phyloP scores from a whole-genome alignment of 495 filamentous ascomycete species.

The Penicillium pancosmium region DNA sequence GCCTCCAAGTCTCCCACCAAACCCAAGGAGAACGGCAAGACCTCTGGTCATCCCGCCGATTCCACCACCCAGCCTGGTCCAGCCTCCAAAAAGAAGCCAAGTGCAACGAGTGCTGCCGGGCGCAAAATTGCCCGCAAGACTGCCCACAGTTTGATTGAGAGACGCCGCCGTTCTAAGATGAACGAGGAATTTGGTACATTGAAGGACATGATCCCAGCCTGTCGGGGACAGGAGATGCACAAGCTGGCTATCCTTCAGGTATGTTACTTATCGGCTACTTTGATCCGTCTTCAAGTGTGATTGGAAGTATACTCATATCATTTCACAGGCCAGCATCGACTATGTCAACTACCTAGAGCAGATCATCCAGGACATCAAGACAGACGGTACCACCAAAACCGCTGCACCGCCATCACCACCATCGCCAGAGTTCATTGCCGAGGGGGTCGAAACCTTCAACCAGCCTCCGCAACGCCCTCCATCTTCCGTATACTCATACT shows the following conservation, averaged over 20 bases:
- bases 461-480: conserved; percentile 17
- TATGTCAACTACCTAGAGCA: conserved; percentile 94
- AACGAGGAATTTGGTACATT: conserved; percentile 96
- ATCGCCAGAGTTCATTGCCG: conserved; percentile 39
- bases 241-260: conserved; percentile 97
- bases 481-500: conserved; percentile 31
- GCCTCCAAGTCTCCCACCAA: conserved; percentile 29
- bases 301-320: not conserved
- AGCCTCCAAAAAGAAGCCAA: conserved; percentile 67
- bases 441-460: conserved; percentile 16
- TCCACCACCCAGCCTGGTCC: conserved; percentile 22
- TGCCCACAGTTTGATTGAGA: conserved; percentile 92
- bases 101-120: conserved; percentile 75
- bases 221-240: conserved; percentile 90
- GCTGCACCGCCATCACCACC: conserved; percentile 37
- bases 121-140: conserved; percentile 95
- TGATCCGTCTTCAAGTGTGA: not conserved
- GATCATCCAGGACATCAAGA: conserved; percentile 82
- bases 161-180: conserved; percentile 92
- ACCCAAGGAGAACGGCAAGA: conserved; percentile 34
- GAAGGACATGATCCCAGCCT: conserved; percentile 96
- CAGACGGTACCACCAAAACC: conserved; percentile 38
- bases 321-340: conserved; percentile 82
- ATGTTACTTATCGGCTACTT: conserved; percentile 15
- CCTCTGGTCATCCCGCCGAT: conserved; percentile 26